Percentiles rank a stretch among this genome's conserved stretches.
Conservation (phyloP, 2,329 filamentous ascomycete genomes). For the Diplodia scrobiculata region DNA sequence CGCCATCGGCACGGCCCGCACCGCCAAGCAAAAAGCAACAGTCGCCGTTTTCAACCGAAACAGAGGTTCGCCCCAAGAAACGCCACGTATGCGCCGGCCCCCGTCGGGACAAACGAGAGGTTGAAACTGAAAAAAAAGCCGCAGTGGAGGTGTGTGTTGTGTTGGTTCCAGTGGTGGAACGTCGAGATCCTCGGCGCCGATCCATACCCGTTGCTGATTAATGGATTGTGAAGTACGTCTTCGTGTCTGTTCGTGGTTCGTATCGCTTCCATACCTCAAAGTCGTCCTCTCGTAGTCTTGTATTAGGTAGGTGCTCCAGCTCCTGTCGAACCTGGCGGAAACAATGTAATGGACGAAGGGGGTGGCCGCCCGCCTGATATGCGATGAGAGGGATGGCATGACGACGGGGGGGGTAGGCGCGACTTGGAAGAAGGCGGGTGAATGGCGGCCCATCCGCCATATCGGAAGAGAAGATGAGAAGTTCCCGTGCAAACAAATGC, state of each 20-base stretch:
- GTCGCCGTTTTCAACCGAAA: slow-evolving; percentile 26
- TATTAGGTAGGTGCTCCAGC: slow-evolving; percentile 15
- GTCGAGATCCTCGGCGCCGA: slow-evolving; percentile 17
- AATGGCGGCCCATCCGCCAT: slow-evolving; percentile 13
- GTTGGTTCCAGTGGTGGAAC: not conserved
- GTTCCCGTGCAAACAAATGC: not conserved
- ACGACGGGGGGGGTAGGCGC: not conserved
- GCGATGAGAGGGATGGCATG: slow-evolving; percentile 14
- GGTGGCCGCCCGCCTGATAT: slow-evolving; percentile 14
- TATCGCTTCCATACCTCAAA: slow-evolving; percentile 19
- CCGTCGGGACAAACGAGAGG: slow-evolving; percentile 19
- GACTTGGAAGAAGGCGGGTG: slow-evolving; percentile 4
- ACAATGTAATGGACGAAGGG: slow-evolving; percentile 12
- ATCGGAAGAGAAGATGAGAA: not conserved
- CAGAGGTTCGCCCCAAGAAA: slow-evolving; percentile 18
- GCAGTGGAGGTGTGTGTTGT: slow-evolving; percentile 12
- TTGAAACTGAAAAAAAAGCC: slow-evolving; percentile 11
- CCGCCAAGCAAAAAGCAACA: slow-evolving; percentile 25
- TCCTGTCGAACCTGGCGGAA: slow-evolving; percentile 13
- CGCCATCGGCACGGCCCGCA: slow-evolving; percentile 26
- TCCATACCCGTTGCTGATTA: slow-evolving; percentile 20
- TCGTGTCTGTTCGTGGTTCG: slow-evolving; percentile 22
- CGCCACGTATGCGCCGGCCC: slow-evolving; percentile 27
- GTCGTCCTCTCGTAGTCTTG: slow-evolving; percentile 20
- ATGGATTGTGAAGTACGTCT: slow-evolving; percentile 21